A percentile compares a stretch with the other conserved stretches of the same genome.
These are phyloP conservation scores for Synchytrium microbalum DNA, from an alignment of 371 early-diverging fungal species.

Conservation along the genomic window DNA sequence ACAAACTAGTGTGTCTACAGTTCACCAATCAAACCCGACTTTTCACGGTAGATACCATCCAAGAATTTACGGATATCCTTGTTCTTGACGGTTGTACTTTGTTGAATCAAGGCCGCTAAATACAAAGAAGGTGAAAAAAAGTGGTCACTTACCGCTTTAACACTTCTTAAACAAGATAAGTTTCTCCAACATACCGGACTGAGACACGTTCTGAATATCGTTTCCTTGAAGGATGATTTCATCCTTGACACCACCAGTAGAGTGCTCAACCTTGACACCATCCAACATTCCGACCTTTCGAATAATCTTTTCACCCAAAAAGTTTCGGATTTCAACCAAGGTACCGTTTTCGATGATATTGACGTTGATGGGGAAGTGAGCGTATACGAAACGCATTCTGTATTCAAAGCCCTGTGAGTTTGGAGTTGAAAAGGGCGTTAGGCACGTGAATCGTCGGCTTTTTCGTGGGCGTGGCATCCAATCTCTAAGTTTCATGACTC, in stretches of 20 bases:
- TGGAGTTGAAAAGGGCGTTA: conserved; percentile 20
- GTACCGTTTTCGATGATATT: conserved; percentile 78
- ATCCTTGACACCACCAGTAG: conserved; percentile 84
- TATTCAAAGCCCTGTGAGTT: conserved; percentile 86
- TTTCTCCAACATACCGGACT: conserved; percentile 55
- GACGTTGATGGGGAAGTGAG: conserved; percentile 99
- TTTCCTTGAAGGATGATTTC: conserved; percentile 94
- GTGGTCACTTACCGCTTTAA: not conserved
- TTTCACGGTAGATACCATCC: conserved; percentile 52
- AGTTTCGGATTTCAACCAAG: conserved; percentile 97
- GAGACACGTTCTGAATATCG: conserved; percentile 96
- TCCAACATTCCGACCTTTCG: conserved; percentile 85
- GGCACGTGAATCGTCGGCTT: conserved; percentile 4
- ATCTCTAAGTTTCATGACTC: no score
- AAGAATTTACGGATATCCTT: conserved; percentile 99
- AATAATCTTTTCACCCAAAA: conserved; percentile 96
- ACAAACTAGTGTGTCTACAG: no score
- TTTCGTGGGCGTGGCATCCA: no score
- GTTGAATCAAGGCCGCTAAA: conserved; percentile 79
- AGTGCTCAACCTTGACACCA: conserved; percentile 81
- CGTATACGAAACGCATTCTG: conserved; percentile 99
- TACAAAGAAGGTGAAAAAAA: conserved; percentile 6
- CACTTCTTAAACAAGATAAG: not conserved
- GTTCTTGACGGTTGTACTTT: conserved; percentile 78
- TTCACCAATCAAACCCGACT: not conserved